Evolutionary conservation across 2,329 filamentous ascomycete species (phyloP).

Genomic region (Aspergillus piperis): DNA sequence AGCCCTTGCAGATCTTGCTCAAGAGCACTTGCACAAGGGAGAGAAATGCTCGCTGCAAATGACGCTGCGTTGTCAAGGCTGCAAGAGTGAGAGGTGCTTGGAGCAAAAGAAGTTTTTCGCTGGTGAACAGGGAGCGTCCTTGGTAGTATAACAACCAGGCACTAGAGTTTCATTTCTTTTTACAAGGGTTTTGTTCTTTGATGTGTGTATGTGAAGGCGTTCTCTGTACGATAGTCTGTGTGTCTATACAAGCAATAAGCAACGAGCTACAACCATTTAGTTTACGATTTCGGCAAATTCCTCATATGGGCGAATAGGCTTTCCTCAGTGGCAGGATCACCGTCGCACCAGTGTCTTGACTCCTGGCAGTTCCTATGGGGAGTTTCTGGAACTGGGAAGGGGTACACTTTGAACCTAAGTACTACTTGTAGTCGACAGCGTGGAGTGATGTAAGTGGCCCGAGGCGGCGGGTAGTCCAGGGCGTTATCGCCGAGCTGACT

Average conservation of each 20-base stretch:
- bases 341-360: too few species aligned
- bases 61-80: slow-evolving; percentile 87
- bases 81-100: slow-evolving; percentile 82
- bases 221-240: background rate
- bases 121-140: slow-evolving; percentile 36
- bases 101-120: slow-evolving; percentile 70
- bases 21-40: slow-evolving; percentile 72
- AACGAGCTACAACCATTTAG: too few species aligned
- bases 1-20: slow-evolving; percentile 84
- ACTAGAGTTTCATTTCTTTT: background rate
- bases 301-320: background rate
- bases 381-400: too few species aligned
- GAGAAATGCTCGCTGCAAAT: slow-evolving; percentile 78
- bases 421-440: background rate
- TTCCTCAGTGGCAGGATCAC: background rate
- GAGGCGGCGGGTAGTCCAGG: background rate
- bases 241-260: too few species aligned
- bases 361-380: too few species aligned
- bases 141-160: slow-evolving; percentile 33
- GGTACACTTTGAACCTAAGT: too few species aligned
- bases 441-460: background rate
- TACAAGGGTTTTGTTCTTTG: background rate
- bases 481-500: background rate
- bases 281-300: background rate
- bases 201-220: background rate